Conservation (phyloP, 371 early-diverging fungal genomes). For the Mucor plumbeus region DNA sequence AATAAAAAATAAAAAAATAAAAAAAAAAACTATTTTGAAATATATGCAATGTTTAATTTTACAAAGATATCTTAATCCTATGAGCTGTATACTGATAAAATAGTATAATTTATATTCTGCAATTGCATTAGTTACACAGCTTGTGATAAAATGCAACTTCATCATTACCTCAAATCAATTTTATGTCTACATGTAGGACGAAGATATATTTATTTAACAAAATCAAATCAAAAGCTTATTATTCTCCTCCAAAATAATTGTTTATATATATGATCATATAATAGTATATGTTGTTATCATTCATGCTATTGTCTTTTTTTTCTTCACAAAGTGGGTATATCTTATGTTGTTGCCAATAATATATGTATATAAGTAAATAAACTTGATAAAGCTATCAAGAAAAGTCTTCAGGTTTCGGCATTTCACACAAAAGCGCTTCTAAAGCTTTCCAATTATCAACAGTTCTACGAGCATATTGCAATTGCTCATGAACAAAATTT, state of each 20-base stretch:
- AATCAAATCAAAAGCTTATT: not conserved
- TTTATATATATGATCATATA: too few species aligned
- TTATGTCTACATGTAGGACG: too few species aligned
- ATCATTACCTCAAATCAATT: too few species aligned
- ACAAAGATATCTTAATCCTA: too few species aligned
- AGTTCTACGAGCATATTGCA: conserved; percentile 53
- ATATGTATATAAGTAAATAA: not conserved
- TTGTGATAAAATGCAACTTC: too few species aligned
- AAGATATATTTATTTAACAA: too few species aligned
- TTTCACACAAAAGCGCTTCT: conserved; percentile 39
- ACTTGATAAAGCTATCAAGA: conserved; percentile 2
- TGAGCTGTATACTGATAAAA: too few species aligned
- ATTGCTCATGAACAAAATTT: conserved; percentile 62
- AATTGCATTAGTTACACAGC: too few species aligned
- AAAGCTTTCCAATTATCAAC: conserved; percentile 63
- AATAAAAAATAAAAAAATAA: too few species aligned
- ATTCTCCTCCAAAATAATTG: not conserved
- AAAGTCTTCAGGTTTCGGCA: conserved; percentile 44
- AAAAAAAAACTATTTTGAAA: too few species aligned
- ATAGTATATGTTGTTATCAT: not conserved
- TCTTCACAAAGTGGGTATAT: conserved; percentile 4
- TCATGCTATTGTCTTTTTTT: not conserved
- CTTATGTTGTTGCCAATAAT: not conserved
- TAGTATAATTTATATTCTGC: too few species aligned
- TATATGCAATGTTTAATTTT: too few species aligned